phyloP scores from a whole-genome alignment of 2,329 filamentous ascomycete genomes.

The Cercospora berteroae region DNA sequence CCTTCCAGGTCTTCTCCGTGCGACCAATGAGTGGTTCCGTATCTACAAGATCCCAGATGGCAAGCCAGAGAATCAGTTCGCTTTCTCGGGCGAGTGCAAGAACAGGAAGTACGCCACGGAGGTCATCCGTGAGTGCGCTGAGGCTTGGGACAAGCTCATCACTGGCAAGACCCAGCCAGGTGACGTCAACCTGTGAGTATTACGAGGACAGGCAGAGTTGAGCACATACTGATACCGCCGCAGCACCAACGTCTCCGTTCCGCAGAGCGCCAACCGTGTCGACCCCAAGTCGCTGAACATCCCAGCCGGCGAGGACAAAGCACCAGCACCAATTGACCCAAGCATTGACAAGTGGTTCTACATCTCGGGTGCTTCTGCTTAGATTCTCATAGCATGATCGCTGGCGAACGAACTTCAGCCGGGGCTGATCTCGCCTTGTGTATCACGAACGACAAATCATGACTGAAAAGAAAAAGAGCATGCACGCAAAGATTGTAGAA shows the following conservation, averaged over 20 bases:
- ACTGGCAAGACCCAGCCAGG: slow-evolving; percentile 80
- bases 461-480: background rate
- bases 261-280: slow-evolving; percentile 70
- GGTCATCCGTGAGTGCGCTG: slow-evolving; percentile 89
- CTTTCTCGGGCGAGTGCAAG: slow-evolving; percentile 99
- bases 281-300: slow-evolving; percentile 70
- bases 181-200: slow-evolving; percentile 75
- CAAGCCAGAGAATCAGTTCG: slow-evolving; percentile 99
- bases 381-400: slow-evolving; percentile 19
- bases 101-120: slow-evolving; percentile 99
- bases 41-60: slow-evolving; percentile 99
- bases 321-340: slow-evolving; percentile 84
- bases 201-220: slow-evolving; percentile 5
- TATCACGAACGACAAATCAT: background rate
- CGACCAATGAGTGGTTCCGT: slow-evolving; percentile 99
- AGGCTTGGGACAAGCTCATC: slow-evolving; percentile 96
- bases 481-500: background rate
- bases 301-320: slow-evolving; percentile 73
- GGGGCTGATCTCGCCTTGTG: background rate
- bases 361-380: slow-evolving; percentile 80
- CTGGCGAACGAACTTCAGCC: background rate
- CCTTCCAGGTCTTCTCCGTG: slow-evolving; percentile 91
- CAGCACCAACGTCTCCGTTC: slow-evolving; percentile 77
- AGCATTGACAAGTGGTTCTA: slow-evolving; percentile 99
- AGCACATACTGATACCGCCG: background rate